These are phyloP conservation scores for Pseudocercospora eumusae DNA, from an alignment of 2,329 filamentous ascomycete species.

Conservation along the genomic window DNA sequence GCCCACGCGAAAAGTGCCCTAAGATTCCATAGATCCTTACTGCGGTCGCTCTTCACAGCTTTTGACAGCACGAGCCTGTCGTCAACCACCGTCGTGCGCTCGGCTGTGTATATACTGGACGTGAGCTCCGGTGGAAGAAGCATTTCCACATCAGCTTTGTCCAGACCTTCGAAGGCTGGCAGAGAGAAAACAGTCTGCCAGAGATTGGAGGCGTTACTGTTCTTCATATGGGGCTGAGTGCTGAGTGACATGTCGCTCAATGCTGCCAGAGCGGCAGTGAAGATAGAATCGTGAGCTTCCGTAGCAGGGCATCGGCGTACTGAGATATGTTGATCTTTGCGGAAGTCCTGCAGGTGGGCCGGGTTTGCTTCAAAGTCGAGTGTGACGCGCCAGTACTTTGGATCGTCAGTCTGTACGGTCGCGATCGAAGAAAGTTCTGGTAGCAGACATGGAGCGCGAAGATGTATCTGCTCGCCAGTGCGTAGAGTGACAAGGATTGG, in stretches of 20 bases:
- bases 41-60: conserved; percentile 48
- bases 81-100: conserved; percentile 66
- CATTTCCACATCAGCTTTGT: conserved; percentile 64
- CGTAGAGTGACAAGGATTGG: conserved; percentile 35
- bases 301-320: conserved; percentile 64
- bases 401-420: conserved; percentile 62
- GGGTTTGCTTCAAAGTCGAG: conserved; percentile 70
- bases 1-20: conserved; percentile 67
- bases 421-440: conserved; percentile 66
- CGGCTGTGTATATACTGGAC: conserved; percentile 53
- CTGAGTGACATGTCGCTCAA: conserved; percentile 61
- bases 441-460: conserved; percentile 60
- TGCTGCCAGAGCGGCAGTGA: conserved; percentile 72
- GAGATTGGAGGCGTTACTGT: conserved; percentile 39
- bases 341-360: conserved; percentile 64
- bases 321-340: conserved; percentile 69
- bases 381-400: conserved; percentile 77
- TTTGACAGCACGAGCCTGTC: conserved; percentile 64
- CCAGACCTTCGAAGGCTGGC: conserved; percentile 51
- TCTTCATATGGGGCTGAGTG: not conserved
- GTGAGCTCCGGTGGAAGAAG: conserved; percentile 41
- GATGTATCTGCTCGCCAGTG: conserved; percentile 31
- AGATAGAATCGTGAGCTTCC: conserved; percentile 57
- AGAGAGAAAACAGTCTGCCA: conserved; percentile 76
- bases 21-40: conserved; percentile 63